These are phyloP conservation scores for Kuraishia piskuri DNA, from an alignment of 805 yeast species.

Conservation along the genomic window DNA sequence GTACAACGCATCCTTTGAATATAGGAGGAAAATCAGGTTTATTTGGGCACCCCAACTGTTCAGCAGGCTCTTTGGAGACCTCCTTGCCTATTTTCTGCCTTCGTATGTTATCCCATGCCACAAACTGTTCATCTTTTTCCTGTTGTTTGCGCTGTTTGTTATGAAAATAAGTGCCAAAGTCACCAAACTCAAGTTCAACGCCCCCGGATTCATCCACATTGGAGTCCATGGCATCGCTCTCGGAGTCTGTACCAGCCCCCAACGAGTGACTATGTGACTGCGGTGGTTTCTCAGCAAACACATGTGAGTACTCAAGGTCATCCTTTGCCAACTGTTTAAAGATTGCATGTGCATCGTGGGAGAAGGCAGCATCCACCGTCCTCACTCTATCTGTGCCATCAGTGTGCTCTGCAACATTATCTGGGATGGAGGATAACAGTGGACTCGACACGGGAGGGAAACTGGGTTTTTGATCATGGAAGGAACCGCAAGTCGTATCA, in stretches of 20 bases:
- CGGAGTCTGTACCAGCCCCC: conserved; percentile 1
- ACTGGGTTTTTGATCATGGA: neutral
- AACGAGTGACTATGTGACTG: no score
- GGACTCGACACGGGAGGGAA: neutral
- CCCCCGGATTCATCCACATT: conserved; percentile 3
- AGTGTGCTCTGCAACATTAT: neutral
- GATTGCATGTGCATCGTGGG: no score
- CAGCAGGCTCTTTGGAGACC: neutral
- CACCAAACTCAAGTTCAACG: conserved; percentile 47
- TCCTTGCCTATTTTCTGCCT: neutral
- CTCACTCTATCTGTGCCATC: neutral
- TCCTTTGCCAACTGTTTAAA: no score
- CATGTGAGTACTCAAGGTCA: no score
- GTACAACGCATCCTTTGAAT: conserved; percentile 56
- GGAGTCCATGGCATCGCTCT: neutral
- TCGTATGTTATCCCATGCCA: conserved; percentile 29
- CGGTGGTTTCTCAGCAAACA: no score
- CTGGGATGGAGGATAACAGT: neutral
- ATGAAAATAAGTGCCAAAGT: conserved; percentile 54
- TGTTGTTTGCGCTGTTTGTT: conserved; percentile 59
- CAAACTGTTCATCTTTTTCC: conserved; percentile 39
- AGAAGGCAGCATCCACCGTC: neutral
- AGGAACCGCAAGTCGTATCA: neutral
- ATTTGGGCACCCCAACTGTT: neutral
- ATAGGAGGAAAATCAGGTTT: conserved; percentile 20